Evolutionary conservation across 2,329 filamentous ascomycete genomes (phyloP).

Genomic region (Xylaria sp.): DNA sequence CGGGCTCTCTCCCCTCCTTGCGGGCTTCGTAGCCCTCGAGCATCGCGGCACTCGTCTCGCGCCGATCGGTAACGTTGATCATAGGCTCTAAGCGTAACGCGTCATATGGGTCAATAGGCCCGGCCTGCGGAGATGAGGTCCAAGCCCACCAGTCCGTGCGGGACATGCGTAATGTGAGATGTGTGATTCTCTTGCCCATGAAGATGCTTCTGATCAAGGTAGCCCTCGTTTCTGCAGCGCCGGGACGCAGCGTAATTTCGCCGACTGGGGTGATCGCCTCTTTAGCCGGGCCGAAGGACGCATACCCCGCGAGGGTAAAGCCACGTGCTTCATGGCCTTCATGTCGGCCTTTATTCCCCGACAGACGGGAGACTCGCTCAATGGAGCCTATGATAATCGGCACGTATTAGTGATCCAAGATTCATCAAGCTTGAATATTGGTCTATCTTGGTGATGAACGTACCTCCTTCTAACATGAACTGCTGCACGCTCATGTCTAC

Average conservation of each 20-base stretch:
- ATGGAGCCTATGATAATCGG: constrained; percentile 27
- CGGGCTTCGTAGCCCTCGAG: constrained; percentile 34
- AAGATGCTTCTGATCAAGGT: constrained; percentile 23
- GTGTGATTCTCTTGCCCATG: constrained; percentile 33
- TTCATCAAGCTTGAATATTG: neutral
- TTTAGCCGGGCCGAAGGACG: constrained; percentile 26
- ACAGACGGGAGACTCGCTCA: constrained; percentile 33
- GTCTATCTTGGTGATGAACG: neutral
- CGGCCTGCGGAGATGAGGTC: constrained; percentile 22
- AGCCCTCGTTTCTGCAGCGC: constrained; percentile 9
- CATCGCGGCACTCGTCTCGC: constrained; percentile 31
- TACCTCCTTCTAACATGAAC: constrained; percentile 37
- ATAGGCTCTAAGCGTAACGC: constrained; percentile 37
- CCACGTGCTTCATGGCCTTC: constrained; percentile 26
- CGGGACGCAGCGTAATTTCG: constrained; percentile 12
- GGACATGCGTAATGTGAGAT: constrained; percentile 35
- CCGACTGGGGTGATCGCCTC: neutral
- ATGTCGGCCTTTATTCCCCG: constrained; percentile 34
- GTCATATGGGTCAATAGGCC: constrained; percentile 10
- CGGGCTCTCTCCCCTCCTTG: constrained; percentile 30
- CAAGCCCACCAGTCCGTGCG: constrained; percentile 40
- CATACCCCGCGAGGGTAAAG: constrained; percentile 26
- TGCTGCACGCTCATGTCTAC: constrained; percentile 36
- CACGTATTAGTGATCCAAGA: neutral
- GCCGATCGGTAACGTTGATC: constrained; percentile 32